A percentile compares a stretch with the other conserved stretches of the same genome.
Conservation (phyloP, 805 yeast genomes). For the Zygotorulaspora chibaensis region DNA sequence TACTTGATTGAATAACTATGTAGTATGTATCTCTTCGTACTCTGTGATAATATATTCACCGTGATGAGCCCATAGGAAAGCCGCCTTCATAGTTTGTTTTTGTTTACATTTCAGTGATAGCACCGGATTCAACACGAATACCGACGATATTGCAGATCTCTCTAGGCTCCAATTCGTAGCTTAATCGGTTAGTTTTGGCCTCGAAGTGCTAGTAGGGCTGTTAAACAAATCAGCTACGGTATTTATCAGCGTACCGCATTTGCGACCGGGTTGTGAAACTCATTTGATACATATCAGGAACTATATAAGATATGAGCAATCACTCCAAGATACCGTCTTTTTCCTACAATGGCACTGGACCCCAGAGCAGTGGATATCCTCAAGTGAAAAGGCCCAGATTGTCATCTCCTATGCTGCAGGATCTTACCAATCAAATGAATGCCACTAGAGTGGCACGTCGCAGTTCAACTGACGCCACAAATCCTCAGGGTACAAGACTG, state of each 20-base stretch:
- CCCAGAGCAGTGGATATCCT: conserved; percentile 3
- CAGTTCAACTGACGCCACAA: conserved; percentile 7
- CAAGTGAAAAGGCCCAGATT: conserved; percentile 12
- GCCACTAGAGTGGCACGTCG: conserved; percentile 6
- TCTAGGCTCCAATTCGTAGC: too few species aligned
- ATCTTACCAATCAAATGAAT: conserved; percentile 18
- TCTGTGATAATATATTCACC: too few species aligned
- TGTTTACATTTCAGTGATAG: too few species aligned
- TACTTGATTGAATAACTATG: not conserved
- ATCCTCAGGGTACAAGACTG: conserved; percentile 16
- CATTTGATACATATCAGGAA: conserved; percentile 5
- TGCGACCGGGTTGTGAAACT: conserved; percentile 6
- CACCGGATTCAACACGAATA: too few species aligned
- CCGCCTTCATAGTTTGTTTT: too few species aligned
- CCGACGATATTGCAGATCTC: too few species aligned
- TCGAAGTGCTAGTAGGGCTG: too few species aligned
- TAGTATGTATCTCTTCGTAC: too few species aligned
- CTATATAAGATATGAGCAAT: conserved; percentile 7
- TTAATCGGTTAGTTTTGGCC: too few species aligned
- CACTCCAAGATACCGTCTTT: conserved; percentile 19
- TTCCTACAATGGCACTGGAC: conserved; percentile 6
- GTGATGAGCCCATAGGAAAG: too few species aligned
- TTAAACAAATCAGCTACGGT: too few species aligned
- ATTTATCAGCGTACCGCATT: not conserved
- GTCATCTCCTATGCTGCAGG: conserved; percentile 18